Base-by-base conservation (phyloP, 495 filamentous ascomycete species). In the Hyaloscypha hepaticicola region DNA sequence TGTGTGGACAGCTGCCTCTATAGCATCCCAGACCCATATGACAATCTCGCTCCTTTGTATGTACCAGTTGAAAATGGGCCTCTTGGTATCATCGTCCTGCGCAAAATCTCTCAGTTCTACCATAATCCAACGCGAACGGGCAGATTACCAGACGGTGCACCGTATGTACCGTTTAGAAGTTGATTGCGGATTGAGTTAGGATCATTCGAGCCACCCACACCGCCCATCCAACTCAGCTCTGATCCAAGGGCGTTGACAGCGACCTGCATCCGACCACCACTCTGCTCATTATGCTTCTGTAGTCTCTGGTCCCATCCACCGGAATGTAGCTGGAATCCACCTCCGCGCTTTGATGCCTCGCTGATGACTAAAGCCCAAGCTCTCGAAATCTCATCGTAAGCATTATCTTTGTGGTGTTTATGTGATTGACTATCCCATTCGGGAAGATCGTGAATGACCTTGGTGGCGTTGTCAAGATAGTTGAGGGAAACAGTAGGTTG, bases 311-410 rank as follows among this genome's bases (percentile, higher is more conserved):
- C 95, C 95, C 96, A 99, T 28, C 90, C 90, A 25, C 90, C 93
- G 66, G 93, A 91, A 71, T 97, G 94, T 67, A 99, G 72, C 66
- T 90, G 83, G 70, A 98, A 95, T 22, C 95, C 95, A 45, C 91
- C 96, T 6, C 92, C 94, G 58, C 89, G 82, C 77, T 97, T 97
- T 24, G 91, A 87, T 11, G 93, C 93, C 73, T 98, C 95, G 34
- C 87, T 88, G 60, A 99, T 92, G 49, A 96, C 94, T 72, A 96
- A 72, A 29, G 92, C 87, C 95, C 95, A 99, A 11, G 95, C 96
- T 69, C 88, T 90, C 52, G 91, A 88, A 50, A 99, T 91, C 74
- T 97, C 96, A 69, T 99, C 94, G 73, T 98, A 98, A 16, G 93
- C 92, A 66, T 91, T 91, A 66, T 95, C 86, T 74, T 97, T 96